phyloP scores from a whole-genome alignment of 768 basidiomycete genomes.

The Suillus weaverae region DNA sequence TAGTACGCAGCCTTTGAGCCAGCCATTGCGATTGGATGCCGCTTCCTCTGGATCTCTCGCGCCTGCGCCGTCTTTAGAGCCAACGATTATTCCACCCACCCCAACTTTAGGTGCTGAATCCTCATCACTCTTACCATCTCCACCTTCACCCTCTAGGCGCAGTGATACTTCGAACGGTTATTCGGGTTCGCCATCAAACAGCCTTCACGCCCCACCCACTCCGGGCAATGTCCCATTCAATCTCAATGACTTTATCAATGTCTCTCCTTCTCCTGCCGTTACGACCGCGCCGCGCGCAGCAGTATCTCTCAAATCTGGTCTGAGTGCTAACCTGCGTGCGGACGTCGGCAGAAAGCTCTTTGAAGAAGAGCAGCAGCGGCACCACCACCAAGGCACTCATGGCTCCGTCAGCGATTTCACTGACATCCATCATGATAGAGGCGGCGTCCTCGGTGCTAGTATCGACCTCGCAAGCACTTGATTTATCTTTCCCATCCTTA shows the following conservation, averaged over 20 bases:
- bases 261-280: conserved; percentile 62
- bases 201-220: conserved; percentile 34
- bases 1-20: conserved; percentile 21
- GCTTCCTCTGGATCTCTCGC: conserved; percentile 21
- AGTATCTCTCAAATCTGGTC: conserved; percentile 31
- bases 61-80: conserved; percentile 29
- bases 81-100: conserved; percentile 35
- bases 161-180: conserved; percentile 13
- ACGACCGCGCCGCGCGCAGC: conserved; percentile 32
- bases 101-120: conserved; percentile 28
- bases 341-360: conserved; percentile 70
- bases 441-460: conserved; percentile 27
- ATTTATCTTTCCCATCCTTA: conserved; percentile 13
- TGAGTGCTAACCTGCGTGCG: conserved; percentile 55
- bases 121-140: conserved; percentile 26
- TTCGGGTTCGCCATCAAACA: conserved; percentile 10
- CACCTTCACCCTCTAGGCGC: conserved; percentile 25
- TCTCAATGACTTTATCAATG: conserved; percentile 71
- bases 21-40: conserved; percentile 19
- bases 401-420: conserved; percentile 14
- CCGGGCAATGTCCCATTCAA: conserved; percentile 50
- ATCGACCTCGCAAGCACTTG: conserved; percentile 31
- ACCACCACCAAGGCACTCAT: conserved; percentile 21
- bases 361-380: conserved; percentile 65
- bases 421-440: conserved; percentile 30